Conservation (phyloP, 2,329 filamentous ascomycete genomes). For the Phyllosticta capitalensis region DNA sequence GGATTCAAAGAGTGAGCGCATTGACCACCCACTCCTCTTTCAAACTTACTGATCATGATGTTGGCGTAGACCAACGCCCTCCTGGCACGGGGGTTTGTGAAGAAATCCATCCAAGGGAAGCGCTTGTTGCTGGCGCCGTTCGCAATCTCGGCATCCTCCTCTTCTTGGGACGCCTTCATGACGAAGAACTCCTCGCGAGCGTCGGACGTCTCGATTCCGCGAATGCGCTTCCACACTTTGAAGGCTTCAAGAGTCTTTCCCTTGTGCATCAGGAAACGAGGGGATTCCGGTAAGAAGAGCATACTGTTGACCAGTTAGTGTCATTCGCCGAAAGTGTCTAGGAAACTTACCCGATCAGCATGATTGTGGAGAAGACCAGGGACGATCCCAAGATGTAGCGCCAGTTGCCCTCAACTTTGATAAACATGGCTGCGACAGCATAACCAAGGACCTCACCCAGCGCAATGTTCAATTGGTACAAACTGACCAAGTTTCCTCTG, state of each 20-base stretch:
- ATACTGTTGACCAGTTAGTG: slow-evolving; percentile 37
- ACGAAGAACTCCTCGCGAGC: slow-evolving; percentile 61
- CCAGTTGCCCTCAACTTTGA: slow-evolving; percentile 61
- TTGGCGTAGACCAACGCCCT: slow-evolving; percentile 26
- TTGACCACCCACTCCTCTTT: too few species aligned
- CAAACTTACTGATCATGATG: slow-evolving; percentile 19
- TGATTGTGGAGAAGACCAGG: slow-evolving; percentile 57
- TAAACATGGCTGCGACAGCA: slow-evolving; percentile 62
- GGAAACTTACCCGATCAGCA: slow-evolving; percentile 34
- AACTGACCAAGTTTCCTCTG: slow-evolving; percentile 61
- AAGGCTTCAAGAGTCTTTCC: slow-evolving; percentile 49
- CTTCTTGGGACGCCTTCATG: slow-evolving; percentile 56
- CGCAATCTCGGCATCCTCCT: slow-evolving; percentile 42
- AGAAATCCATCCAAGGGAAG: slow-evolving; percentile 64
- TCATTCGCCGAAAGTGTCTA: too few species aligned
- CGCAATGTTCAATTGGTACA: slow-evolving; percentile 67
- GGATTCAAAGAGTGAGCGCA: too few species aligned
- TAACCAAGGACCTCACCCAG: slow-evolving; percentile 66
- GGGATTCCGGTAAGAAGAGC: slow-evolving; percentile 61
- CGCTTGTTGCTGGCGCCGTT: slow-evolving; percentile 44
- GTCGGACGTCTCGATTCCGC: slow-evolving; percentile 48
- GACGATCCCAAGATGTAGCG: slow-evolving; percentile 65
- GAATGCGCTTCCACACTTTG: slow-evolving; percentile 64
- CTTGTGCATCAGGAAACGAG: slow-evolving; percentile 63
- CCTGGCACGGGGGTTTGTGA: slow-evolving; percentile 40